These are phyloP conservation scores for Abelmoschus esculentus DNA, from an alignment of 345 rosid genomes.

Conservation along the genomic window DNA sequence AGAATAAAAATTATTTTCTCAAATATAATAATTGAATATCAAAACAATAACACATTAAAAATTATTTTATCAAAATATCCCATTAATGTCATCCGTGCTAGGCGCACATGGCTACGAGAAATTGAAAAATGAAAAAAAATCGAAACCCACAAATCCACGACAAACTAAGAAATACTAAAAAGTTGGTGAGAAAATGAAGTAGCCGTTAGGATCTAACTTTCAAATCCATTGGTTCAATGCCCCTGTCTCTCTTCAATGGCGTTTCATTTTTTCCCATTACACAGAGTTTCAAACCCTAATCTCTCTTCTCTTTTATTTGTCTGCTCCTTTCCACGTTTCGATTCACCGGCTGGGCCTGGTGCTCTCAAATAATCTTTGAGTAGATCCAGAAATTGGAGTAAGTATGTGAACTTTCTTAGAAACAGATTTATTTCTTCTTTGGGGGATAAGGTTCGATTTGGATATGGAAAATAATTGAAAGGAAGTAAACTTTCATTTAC, in stretches of 20 bases:
- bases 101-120: too few species aligned
- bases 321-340: not conserved
- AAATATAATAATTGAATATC: too few species aligned
- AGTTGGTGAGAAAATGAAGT: slow-evolving; percentile 18
- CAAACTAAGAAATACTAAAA: not conserved
- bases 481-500: slow-evolving; percentile 9
- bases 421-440: not conserved
- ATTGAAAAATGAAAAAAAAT: not conserved
- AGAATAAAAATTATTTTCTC: too few species aligned
- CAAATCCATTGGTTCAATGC: slow-evolving; percentile 16
- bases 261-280: slow-evolving; percentile 6
- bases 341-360: not conserved
- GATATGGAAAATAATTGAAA: slow-evolving; percentile 3
- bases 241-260: slow-evolving; percentile 1
- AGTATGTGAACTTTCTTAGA: not conserved
- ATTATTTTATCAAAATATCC: too few species aligned
- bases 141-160: not conserved
- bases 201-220: slow-evolving; percentile 27
- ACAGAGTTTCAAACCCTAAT: slow-evolving; percentile 15
- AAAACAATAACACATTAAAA: too few species aligned
- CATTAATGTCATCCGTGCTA: too few species aligned
- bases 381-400: slow-evolving; percentile 4
- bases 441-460: not conserved
- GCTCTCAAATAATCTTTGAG: not conserved
- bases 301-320: not conserved